Conservation (phyloP, 2,329 filamentous ascomycete genomes). For the Pseudogymnoascus pannorum region DNA sequence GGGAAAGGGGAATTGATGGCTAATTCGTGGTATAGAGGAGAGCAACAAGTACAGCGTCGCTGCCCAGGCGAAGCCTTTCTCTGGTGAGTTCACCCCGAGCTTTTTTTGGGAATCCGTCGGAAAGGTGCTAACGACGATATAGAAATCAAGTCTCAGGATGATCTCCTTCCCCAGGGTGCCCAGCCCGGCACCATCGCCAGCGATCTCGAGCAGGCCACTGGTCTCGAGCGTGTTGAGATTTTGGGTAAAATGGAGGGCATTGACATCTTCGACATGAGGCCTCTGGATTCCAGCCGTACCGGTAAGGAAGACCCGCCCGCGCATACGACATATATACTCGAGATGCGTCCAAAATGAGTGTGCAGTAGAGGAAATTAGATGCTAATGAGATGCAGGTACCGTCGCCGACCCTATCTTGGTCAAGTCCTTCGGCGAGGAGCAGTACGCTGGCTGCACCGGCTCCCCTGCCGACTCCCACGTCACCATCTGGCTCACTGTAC, state of each 20-base stretch:
- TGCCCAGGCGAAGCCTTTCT: background rate
- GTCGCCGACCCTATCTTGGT: constrained; percentile 84
- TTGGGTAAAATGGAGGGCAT: constrained; percentile 98
- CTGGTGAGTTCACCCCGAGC: background rate
- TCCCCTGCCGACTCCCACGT: constrained; percentile 85
- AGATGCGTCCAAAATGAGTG: too few species aligned
- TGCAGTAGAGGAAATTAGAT: constrained; percentile 9
- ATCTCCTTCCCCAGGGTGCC: constrained; percentile 80
- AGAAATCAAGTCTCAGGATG: constrained; percentile 80
- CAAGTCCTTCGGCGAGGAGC: constrained; percentile 88
- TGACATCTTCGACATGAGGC: constrained; percentile 97
- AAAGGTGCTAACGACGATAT: constrained; percentile 17
- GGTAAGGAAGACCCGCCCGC: constrained; percentile 44
- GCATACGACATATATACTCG: constrained; percentile 22
- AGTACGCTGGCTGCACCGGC: constrained; percentile 94
- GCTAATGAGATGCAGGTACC: constrained; percentile 53
- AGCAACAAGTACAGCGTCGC: constrained; percentile 7
- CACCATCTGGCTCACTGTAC: constrained; percentile 83
- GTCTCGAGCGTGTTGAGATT: constrained; percentile 97
- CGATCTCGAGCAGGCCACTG: constrained; percentile 91
- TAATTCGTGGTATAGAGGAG: background rate
- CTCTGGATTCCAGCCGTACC: constrained; percentile 81
- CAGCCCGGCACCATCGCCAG: constrained; percentile 77
- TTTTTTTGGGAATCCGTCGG: background rate
- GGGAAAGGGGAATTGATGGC: background rate